Conservation (phyloP, 306 rosid genomes). For the Cicer judaicum region DNA sequence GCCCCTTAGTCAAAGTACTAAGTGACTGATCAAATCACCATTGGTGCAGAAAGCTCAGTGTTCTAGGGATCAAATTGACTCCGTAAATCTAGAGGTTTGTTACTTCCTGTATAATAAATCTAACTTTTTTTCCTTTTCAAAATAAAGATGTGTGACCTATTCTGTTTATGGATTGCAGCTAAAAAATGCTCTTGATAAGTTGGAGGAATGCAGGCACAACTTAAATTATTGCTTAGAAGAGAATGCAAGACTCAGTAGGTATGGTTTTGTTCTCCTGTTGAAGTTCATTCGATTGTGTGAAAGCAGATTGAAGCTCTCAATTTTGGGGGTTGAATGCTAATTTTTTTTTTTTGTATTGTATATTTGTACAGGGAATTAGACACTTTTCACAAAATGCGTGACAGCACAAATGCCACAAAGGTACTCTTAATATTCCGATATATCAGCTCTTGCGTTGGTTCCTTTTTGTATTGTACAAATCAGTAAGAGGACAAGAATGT, state of each 20-base stretch:
- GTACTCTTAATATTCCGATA: conserved; percentile 52
- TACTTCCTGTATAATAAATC: conserved; percentile 31
- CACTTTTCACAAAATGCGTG: conserved; percentile 52
- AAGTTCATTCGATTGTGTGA: conserved; percentile 36
- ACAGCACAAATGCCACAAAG: conserved; percentile 49
- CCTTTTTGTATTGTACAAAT: conserved; percentile 24
- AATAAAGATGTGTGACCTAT: conserved; percentile 41
- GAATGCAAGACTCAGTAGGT: conserved; percentile 85
- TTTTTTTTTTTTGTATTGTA: conserved; percentile 31
- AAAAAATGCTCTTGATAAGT: conserved; percentile 59
- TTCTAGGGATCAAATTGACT: conserved; percentile 51
- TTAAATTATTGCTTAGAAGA: conserved; percentile 84
- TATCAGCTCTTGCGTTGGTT: conserved; percentile 24
- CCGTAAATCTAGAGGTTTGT: conserved; percentile 58
- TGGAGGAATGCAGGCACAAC: conserved; percentile 74
- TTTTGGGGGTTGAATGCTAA: conserved; percentile 30
- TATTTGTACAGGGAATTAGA: conserved; percentile 73
- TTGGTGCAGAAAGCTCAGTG: conserved; percentile 54
- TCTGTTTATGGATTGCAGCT: conserved; percentile 58
- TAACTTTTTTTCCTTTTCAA: conserved; percentile 8
- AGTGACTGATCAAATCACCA: conserved; percentile 29
- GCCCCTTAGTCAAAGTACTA: neutral
- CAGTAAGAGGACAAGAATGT: conserved; percentile 1
- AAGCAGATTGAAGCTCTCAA: conserved; percentile 27
- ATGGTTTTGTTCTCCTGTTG: conserved; percentile 31